Evolutionary conservation across 441 rosid species (phyloP).

Genomic region (Eruca vesicaria): DNA sequence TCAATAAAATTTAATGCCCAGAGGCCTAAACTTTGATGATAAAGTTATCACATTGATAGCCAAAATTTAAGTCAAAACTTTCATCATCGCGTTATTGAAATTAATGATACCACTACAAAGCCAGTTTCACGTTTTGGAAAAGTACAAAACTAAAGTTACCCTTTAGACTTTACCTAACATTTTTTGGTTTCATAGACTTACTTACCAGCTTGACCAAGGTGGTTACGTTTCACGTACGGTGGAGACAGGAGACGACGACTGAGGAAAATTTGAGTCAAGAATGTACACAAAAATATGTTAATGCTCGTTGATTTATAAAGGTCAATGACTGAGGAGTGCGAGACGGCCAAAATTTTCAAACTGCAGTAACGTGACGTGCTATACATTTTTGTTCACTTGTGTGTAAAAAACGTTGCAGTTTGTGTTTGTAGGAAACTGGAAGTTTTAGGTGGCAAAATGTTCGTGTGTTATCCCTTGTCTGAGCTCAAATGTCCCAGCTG

Average conservation of each 20-base stretch:
- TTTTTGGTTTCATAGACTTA: background rate
- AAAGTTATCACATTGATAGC: no score
- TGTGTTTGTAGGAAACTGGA: slow-evolving; percentile 7
- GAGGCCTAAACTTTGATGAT: background rate
- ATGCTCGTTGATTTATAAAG: background rate
- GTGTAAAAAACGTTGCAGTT: slow-evolving; percentile 21
- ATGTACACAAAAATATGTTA: background rate
- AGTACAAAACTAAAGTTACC: background rate
- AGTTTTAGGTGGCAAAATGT: slow-evolving; percentile 3
- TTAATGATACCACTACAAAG: background rate
- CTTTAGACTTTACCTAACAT: slow-evolving; percentile 5
- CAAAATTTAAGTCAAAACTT: background rate
- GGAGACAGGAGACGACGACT: slow-evolving; percentile 14
- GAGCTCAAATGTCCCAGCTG: background rate
- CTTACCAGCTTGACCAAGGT: slow-evolving; percentile 25
- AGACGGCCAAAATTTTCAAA: background rate
- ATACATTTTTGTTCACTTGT: background rate
- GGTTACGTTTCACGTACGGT: slow-evolving; percentile 14
- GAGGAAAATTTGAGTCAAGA: background rate
- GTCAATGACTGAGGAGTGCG: slow-evolving; percentile 10
- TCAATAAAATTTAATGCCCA: slow-evolving; percentile 4
- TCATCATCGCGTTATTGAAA: slow-evolving; percentile 22
- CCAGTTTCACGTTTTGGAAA: slow-evolving; percentile 10
- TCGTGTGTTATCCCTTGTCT: slow-evolving; percentile 15
- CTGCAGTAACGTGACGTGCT: slow-evolving; percentile 21